phyloP scores from a whole-genome alignment of 164 flowering plant species.

The Cinnamomum micranthum region DNA sequence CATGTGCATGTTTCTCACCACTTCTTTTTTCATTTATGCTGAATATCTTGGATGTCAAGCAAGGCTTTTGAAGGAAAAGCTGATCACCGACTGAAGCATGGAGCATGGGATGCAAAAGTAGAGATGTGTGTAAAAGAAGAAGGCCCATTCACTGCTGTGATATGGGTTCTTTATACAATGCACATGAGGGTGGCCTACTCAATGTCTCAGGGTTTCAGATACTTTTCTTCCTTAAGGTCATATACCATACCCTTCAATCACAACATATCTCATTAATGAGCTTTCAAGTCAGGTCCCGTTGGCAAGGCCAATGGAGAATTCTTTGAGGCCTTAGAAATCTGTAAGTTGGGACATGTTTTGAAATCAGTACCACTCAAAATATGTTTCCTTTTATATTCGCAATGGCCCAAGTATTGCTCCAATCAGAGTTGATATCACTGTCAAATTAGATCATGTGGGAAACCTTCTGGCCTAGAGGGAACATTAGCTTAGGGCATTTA shows the following conservation, averaged over 20 bases:
- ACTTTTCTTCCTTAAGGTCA: background rate
- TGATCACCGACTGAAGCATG: background rate
- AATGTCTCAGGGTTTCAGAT: background rate
- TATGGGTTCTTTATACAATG: background rate
- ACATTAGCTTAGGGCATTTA: too few relatives aligned
- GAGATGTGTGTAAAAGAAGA: background rate
- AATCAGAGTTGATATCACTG: too few relatives aligned
- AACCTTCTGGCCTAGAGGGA: accelerated
- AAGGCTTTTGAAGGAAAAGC: background rate
- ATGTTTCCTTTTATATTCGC: too few relatives aligned
- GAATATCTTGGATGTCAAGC: constrained; percentile 3
- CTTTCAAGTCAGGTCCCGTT: too few relatives aligned
- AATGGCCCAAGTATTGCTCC: too few relatives aligned
- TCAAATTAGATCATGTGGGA: too few relatives aligned
- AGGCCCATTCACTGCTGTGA: background rate
- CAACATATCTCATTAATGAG: background rate
- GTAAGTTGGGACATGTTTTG: too few relatives aligned
- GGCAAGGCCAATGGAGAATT: too few relatives aligned
- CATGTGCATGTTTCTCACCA: background rate
- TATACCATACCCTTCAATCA: background rate
- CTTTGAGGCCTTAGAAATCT: too few relatives aligned
- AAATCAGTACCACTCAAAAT: too few relatives aligned
- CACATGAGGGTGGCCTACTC: constrained; percentile 3
- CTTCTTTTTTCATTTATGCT: background rate
- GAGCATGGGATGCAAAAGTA: constrained; percentile 1